Evolutionary conservation across 1,284 basidiomycete species (phyloP), one percentile per base, ranked within the genome.

Genomic region (Omphalotus olearius): DNA sequence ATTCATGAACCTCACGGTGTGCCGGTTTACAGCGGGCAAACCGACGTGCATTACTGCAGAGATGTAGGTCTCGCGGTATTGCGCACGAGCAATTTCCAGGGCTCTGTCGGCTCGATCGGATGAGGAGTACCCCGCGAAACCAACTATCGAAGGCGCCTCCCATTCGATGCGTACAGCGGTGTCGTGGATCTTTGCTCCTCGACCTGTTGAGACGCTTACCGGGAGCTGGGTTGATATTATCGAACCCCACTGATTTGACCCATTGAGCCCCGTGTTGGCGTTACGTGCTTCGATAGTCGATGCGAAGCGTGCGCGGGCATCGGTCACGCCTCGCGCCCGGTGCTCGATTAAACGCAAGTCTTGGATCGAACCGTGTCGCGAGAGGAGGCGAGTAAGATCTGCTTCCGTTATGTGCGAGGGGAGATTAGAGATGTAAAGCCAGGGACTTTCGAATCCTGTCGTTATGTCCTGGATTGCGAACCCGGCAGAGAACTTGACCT

Each of bases 41-140:
- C 80, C 83, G 6, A 71, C 64, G 59, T 85, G 76, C 7, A 79
- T 57, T 1, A 59, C 60, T 0, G 78, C 83, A 7, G 67, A 65
- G 2, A 84, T 60, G 42, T 67, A 64, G 41, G 66, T 66, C 16
- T 70, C 69, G 0, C 69, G 65, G 25, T 68, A 68, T 0, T 57
- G 56, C 1, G 67, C 66, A 1, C 74, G 64, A 0, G 68, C 61
- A 17, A 60, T 61, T 2, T 63, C 63, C 2, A 84, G 71, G 0
- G 76, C 83, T 25, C 64, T 61, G 18, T 72, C 61, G 0, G 85
- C 85, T 9, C 71, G 66, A 38, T 69, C 66, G 39, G 68, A 55
- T 1, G 69, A 76, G 0, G 67, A 59, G 56, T 82, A 88, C 1
- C 86, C 86, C 16, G 75, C 78, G 54, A 78, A 88, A 0, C 73